phyloP scores from a whole-genome alignment of 495 filamentous ascomycete species.

The Patellaria atrata region DNA sequence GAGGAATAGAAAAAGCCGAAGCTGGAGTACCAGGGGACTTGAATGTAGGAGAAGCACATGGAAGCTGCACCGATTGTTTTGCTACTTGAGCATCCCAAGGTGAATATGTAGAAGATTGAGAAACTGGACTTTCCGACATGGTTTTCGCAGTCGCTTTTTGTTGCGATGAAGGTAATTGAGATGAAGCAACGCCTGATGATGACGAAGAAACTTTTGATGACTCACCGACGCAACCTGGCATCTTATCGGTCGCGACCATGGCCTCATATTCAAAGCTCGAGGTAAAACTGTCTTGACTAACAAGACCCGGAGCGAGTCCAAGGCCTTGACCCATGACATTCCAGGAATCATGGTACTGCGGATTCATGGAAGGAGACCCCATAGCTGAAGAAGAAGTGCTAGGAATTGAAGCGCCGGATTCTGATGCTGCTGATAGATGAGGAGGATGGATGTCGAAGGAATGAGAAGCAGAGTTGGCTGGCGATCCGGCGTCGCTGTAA shows the following conservation, averaged over 20 bases:
- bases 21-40: constrained; percentile 37
- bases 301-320: constrained; percentile 51
- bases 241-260: constrained; percentile 44
- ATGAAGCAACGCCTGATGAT: constrained; percentile 14
- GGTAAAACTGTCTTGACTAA: constrained; percentile 42
- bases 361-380: constrained; percentile 58
- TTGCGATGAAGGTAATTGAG: constrained; percentile 6
- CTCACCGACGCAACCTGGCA: constrained; percentile 67
- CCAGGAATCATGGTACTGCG: constrained; percentile 44
- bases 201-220: constrained; percentile 33
- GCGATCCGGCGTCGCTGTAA: constrained; percentile 21
- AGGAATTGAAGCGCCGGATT: constrained; percentile 54
- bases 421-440: constrained; percentile 48
- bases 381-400: constrained; percentile 66
- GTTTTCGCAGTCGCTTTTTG: background rate
- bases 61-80: constrained; percentile 8
- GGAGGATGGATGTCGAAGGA: constrained; percentile 28
- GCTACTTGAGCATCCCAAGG: constrained; percentile 8
- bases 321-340: constrained; percentile 42
- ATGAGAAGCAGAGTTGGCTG: constrained; percentile 20
- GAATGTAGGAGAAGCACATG: constrained; percentile 21
- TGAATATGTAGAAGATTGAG: constrained; percentile 1
- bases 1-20: constrained; percentile 31
- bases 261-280: constrained; percentile 41
- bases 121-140: constrained; percentile 17